Evolutionary conservation across 1,139 yeast species (phyloP), one percentile per base, ranked within the genome.

Genomic region (Scheffersomyces stambukii): DNA sequence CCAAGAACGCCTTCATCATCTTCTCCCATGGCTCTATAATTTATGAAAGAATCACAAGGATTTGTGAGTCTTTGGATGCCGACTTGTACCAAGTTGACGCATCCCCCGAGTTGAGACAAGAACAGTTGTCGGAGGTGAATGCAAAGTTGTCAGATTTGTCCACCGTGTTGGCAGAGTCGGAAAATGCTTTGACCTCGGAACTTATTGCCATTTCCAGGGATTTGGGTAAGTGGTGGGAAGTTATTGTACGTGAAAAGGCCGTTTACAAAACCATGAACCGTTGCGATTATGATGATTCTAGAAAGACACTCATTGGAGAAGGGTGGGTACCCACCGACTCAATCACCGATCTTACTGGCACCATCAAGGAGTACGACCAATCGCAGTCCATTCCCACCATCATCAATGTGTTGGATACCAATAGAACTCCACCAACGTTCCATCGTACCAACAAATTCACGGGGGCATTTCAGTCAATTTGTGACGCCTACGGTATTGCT

Each of bases 401-500:
- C 24, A 61, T 81, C 31, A 78, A 77, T 42, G 70, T 77, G 17
- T 68, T 82, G 33, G 69, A 71, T 29, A 81, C 91, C 3, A 69
- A 78, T 17, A 77, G 70, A 49, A 69, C 79, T 8, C 93, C 93
- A 8, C 94, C 93, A 32, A 83, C 94, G 0, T 81, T 65, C 53
- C 88, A 81, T 50, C 75, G 80, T 43, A 78, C 83, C 19, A 82
- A 81, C 55, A 81, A 81, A 51, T 81, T 82, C 50, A 81, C 91
- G 1, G 71, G 63, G 18, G 89, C 88, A 2, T 82, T 79, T 62
- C 93, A 82, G 57, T 62, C 71, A 26, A 81, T 82, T 55, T 78
- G 81, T 55, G 91, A 82, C 54, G 84, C 91, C 6, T 82, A 82
- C 52, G 93, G 91, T 49, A 67, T 79, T 38, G 85, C 91, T 5